A percentile compares a stretch with the other conserved stretches of the same genome.
Conservation (phyloP, 345 rosid genomes). For the Odontarrhena argentea region DNA sequence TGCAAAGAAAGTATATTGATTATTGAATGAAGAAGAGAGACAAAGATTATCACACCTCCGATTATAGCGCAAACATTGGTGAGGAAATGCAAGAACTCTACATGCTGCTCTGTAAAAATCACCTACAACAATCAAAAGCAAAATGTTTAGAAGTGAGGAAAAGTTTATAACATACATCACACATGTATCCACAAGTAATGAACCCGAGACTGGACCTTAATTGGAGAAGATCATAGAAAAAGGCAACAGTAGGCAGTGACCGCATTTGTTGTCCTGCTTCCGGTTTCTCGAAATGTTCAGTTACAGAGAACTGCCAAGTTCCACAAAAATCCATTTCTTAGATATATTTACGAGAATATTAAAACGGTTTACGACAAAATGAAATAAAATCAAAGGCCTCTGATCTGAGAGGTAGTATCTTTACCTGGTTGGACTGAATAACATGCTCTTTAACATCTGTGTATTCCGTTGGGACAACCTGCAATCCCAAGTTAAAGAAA, state of each 20-base stretch:
- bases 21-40: background rate
- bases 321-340: slow-evolving; percentile 6
- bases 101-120: slow-evolving; percentile 61
- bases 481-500: slow-evolving; percentile 34
- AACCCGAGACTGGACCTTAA: slow-evolving; percentile 52
- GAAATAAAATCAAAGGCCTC: background rate
- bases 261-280: slow-evolving; percentile 44
- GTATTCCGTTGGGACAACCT: slow-evolving; percentile 82
- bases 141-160: slow-evolving; percentile 1
- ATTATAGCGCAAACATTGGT: slow-evolving; percentile 71
- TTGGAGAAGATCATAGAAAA: slow-evolving; percentile 84
- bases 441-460: slow-evolving; percentile 56
- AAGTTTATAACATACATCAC: background rate
- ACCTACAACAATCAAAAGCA: slow-evolving; percentile 50
- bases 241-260: slow-evolving; percentile 63
- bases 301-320: slow-evolving; percentile 65
- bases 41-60: slow-evolving; percentile 56
- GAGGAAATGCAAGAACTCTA: slow-evolving; percentile 69
- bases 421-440: slow-evolving; percentile 74
- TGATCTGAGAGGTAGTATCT: slow-evolving; percentile 1
- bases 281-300: slow-evolving; percentile 62
- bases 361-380: too few relatives aligned
- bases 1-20: background rate
- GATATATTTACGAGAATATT: background rate
- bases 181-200: background rate